These are phyloP conservation scores for Raphanus sativus DNA, from an alignment of 345 rosid genomes.

Conservation along the genomic window DNA sequence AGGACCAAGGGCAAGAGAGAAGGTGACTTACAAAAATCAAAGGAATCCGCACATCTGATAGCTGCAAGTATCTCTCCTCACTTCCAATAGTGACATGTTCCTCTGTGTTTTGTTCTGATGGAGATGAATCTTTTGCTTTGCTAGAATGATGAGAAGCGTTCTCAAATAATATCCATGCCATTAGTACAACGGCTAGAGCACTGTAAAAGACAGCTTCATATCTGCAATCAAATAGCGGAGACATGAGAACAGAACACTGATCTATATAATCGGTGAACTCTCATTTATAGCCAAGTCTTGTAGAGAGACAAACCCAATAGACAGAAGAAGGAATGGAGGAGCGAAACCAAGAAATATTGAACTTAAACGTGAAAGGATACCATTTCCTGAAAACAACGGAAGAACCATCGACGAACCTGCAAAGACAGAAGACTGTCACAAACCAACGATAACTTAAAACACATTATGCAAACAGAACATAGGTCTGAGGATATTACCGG, in stretches of 20 bases:
- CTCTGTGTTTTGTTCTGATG: conserved; percentile 39
- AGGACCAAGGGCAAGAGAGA: neutral
- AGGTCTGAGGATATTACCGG: conserved; percentile 52
- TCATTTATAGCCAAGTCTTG: neutral
- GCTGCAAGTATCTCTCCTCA: conserved; percentile 67
- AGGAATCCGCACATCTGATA: conserved; percentile 84
- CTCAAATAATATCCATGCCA: conserved; percentile 87
- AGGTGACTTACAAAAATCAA: conserved; percentile 71
- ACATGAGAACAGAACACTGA: conserved; percentile 22
- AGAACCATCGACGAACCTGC: conserved; percentile 76
- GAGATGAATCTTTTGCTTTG: conserved; percentile 43
- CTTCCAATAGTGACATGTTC: conserved; percentile 47
- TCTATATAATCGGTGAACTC: conserved; percentile 6
- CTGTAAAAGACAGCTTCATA: conserved; percentile 94
- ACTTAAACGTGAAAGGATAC: conserved; percentile 70
- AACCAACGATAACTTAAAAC: neutral
- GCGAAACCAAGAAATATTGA: conserved; percentile 92
- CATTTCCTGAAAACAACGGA: conserved; percentile 73
- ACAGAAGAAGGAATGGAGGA: conserved; percentile 83
- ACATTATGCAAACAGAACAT: conserved; percentile 6
- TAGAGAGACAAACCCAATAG: conserved; percentile 67
- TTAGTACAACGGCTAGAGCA: conserved; percentile 71
- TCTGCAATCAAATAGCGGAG: conserved; percentile 46
- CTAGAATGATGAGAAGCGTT: conserved; percentile 55
- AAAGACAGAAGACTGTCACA: conserved; percentile 30